These are phyloP conservation scores for Taxillus chinensis DNA, from an alignment of 164 flowering plant species.

Conservation along the genomic window DNA sequence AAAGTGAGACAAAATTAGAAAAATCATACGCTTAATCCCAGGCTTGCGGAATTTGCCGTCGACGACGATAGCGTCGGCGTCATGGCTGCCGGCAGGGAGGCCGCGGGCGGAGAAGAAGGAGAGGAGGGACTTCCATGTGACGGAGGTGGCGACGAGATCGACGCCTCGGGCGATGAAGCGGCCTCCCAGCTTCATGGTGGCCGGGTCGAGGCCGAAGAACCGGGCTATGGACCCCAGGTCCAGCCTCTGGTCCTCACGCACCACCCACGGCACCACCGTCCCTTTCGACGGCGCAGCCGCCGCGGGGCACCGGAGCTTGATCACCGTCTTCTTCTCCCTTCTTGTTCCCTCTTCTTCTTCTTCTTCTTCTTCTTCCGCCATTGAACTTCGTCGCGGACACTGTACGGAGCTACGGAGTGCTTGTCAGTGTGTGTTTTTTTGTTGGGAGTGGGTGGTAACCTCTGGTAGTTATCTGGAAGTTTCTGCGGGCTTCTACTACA, in stretches of 20 bases:
- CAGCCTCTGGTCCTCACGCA: constrained; percentile 37
- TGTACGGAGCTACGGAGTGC: background rate
- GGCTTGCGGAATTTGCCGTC: constrained; percentile 47
- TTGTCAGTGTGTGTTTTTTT: too few relatives aligned
- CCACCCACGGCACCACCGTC: constrained; percentile 19
- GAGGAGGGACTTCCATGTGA: constrained; percentile 71
- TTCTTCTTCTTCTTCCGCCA: constrained; percentile 7
- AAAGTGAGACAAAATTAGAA: background rate
- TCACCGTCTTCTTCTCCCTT: constrained; percentile 14
- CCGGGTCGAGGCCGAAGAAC: constrained; percentile 54
- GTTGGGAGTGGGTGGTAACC: too few relatives aligned
- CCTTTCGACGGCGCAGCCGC: constrained; percentile 28
- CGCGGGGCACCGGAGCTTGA: constrained; percentile 56
- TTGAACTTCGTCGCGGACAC: background rate
- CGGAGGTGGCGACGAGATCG: constrained; percentile 47
- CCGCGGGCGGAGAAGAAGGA: constrained; percentile 57
- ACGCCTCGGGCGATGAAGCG: constrained; percentile 56
- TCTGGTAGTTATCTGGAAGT: too few relatives aligned
- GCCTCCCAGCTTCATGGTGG: constrained; percentile 58
- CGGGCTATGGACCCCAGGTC: constrained; percentile 61
- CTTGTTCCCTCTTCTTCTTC: constrained; percentile 1
- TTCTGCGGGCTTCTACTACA: too few relatives aligned
- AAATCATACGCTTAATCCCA: constrained; percentile 40
- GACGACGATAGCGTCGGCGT: constrained; percentile 29
- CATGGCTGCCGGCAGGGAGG: constrained; percentile 40